Base-by-base conservation (phyloP, 129 eudicot genomes). In the Logfia minima region DNA sequence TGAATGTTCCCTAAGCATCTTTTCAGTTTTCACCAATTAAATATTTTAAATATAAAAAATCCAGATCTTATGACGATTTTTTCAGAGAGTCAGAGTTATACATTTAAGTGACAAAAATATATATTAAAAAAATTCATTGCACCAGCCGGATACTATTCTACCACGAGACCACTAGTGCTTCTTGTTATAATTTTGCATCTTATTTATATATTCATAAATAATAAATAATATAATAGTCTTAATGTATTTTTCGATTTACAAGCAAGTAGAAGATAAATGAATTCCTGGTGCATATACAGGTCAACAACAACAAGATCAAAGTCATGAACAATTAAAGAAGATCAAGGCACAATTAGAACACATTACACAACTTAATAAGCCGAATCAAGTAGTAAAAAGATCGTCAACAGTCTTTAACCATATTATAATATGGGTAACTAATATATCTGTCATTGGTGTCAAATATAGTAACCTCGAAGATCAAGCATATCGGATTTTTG, bases 141-240 rank as follows among this genome's bases (percentile, higher is more conserved):
- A 64, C 68, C 68, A 64, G 68, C 41, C 68, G 41, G 68, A 21
- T 64, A 64, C 68, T 64, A 64, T 64, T 64, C 68, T 64, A 64
- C 68, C 39, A 64, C 68, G 28, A 64, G 68, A 64, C 68, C 68
- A 64, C 68, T 64, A 39, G 68, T 64, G 68, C 68, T 63, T 9
- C 39, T 13, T 28, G 39, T 29, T 64, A 0, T 0, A 59, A 7
- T 1, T 8, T 8, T 8, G 9, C 29, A 59, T 21, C 10, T 6
- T 16, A 13, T 3, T 11, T 16, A 13, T 19, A 26, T 10, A 21
- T 2, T 61, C n/a, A n/a, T n/a, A n/a, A n/a, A n/a, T n/a, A n/a
- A n/a, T 10, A 0, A 61, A 23, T 9, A 10, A 61, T 5, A 24
- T 0, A 52, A 17, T n/a, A 14, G 2, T 9, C 4, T 52, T 2